These are phyloP conservation scores for Phytophthora sp. DNA, from an alignment of 352 stramenopile genomes.

Conservation along the genomic window DNA sequence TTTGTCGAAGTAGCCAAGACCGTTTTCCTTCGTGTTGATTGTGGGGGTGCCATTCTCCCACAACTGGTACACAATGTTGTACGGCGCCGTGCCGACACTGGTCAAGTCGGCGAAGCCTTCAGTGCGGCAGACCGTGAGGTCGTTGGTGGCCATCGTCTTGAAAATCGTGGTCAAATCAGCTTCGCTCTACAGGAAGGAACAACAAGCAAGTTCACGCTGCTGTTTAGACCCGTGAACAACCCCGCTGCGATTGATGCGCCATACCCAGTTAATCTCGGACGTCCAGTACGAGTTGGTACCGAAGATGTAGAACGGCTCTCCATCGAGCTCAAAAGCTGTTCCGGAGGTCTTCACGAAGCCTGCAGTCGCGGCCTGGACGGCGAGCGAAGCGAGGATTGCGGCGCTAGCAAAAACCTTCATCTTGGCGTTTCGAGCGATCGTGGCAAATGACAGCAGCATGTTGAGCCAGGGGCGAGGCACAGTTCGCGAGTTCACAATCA, in stretches of 20 bases:
- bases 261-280: background rate
- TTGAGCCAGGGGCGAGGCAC: too few species aligned
- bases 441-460: too few species aligned
- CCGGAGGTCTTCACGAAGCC: too few species aligned
- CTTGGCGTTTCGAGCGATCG: too few species aligned
- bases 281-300: conserved; percentile 24
- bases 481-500: too few species aligned
- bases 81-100: conserved; percentile 11
- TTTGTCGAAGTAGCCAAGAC: conserved; percentile 38
- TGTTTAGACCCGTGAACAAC: background rate
- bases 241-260: background rate
- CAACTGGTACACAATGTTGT: conserved; percentile 39
- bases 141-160: conserved; percentile 31
- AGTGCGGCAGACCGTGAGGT: conserved; percentile 37
- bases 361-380: too few species aligned
- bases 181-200: conserved; percentile 14
- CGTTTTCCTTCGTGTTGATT: conserved; percentile 34
- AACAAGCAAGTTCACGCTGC: background rate
- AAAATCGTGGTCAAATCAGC: conserved; percentile 38
- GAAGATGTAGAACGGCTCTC: too few species aligned
- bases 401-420: too few species aligned
- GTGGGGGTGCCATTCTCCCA: conserved; percentile 34
- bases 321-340: too few species aligned
- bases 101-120: conserved; percentile 34
- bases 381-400: too few species aligned